Conservation (phyloP, 768 basidiomycete species). For the Phaffia australis region DNA sequence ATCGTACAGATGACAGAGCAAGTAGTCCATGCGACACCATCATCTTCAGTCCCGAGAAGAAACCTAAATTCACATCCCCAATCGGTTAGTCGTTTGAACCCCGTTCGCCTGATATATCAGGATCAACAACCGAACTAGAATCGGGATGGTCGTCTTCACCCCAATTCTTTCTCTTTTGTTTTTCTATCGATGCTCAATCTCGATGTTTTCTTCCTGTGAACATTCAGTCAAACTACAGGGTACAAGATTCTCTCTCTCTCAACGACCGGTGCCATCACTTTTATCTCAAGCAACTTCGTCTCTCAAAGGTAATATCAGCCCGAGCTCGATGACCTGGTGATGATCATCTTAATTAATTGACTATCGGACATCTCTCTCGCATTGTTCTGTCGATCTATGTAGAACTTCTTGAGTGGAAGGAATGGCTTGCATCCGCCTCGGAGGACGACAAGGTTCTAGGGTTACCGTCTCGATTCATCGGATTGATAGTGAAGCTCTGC, state of each 20-base stretch:
- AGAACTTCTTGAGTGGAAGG: slow-evolving; percentile 32
- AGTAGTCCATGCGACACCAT: not conserved
- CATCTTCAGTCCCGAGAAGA: slow-evolving; percentile 4
- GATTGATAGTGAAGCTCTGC: slow-evolving; percentile 67
- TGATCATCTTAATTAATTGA: not conserved
- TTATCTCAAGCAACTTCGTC: slow-evolving; percentile 8
- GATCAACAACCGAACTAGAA: too few relatives aligned
- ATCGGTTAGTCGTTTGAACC: too few relatives aligned
- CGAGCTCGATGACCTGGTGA: not conserved
- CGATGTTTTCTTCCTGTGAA: not conserved
- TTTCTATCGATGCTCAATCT: not conserved
- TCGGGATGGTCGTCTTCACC: too few relatives aligned
- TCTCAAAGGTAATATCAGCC: not conserved
- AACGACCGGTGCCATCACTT: slow-evolving; percentile 4
- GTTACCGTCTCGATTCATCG: slow-evolving; percentile 59
- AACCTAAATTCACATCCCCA: not conserved
- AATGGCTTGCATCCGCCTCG: slow-evolving; percentile 44
- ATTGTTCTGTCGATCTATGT: not conserved
- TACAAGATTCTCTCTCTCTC: slow-evolving; percentile 3
- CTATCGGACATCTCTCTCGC: not conserved
- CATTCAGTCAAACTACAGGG: slow-evolving; percentile 11
- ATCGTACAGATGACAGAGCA: too few relatives aligned
- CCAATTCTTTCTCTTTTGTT: not conserved
- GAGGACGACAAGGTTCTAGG: slow-evolving; percentile 43
- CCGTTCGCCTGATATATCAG: too few relatives aligned